Percentiles rank a stretch among this genome's conserved stretches.
Evolutionary conservation across 108 stramenopile genomes (phyloP).

Genomic region (Skeletonema grethae): DNA sequence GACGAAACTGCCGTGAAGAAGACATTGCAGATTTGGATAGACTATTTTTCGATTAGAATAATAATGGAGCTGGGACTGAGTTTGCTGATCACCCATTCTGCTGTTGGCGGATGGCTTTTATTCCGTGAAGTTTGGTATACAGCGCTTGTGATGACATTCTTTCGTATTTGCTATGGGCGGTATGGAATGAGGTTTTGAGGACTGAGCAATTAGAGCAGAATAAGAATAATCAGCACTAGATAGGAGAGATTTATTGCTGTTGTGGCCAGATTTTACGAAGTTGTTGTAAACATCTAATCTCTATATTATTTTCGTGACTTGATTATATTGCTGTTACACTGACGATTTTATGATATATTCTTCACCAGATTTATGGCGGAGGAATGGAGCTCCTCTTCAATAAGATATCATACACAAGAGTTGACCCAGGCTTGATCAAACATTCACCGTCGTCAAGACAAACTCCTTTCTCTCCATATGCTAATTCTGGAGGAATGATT

Average conservation of each 20-base stretch:
- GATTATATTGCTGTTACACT: background rate
- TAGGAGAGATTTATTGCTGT: no score
- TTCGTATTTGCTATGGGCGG: slow-evolving; percentile 29
- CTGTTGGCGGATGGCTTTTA: slow-evolving; percentile 19
- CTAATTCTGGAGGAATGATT: slow-evolving; percentile 82
- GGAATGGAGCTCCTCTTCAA: slow-evolving; percentile 81
- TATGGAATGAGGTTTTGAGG: background rate
- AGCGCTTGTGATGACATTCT: slow-evolving; percentile 38
- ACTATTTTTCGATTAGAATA: slow-evolving; percentile 40
- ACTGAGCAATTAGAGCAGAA: no score
- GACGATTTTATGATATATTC: no score
- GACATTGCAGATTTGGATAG: slow-evolving; percentile 31
- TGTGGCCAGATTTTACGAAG: background rate
- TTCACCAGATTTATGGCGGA: slow-evolving; percentile 59
- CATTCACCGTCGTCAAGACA: slow-evolving; percentile 87
- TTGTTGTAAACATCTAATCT: background rate
- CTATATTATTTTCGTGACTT: background rate
- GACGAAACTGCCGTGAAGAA: slow-evolving; percentile 24
- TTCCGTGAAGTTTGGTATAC: slow-evolving; percentile 44
- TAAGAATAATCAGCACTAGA: no score
- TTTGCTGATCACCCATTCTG: slow-evolving; percentile 21
- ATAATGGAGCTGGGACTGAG: slow-evolving; percentile 33
- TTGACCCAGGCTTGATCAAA: slow-evolving; percentile 83
- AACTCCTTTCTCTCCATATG: slow-evolving; percentile 82
- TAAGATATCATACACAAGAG: slow-evolving; percentile 83